Base-by-base conservation (phyloP, 306 rosid species). In the Heteromeles arbutifolia region DNA sequence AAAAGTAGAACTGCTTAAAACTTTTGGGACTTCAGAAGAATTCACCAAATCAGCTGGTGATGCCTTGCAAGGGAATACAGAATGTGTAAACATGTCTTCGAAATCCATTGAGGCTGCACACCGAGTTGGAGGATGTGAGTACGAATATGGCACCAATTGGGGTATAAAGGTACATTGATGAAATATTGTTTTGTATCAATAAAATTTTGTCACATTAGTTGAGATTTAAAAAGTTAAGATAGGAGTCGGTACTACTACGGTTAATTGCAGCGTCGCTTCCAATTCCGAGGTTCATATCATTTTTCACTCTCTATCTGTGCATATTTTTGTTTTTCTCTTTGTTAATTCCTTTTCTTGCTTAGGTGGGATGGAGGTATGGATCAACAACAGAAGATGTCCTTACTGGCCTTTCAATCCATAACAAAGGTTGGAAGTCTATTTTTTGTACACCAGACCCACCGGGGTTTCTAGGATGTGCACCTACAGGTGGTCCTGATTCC, bases 391-490 rank as follows among this genome's bases (percentile, higher is more conserved):
- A 91, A 34, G 97, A 93, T 28, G 4, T 80, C 0, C 75, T 82
- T 0, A 89, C 93, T 15, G 89, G 98, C 12, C 56, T 89, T 4
- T 50, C n/a, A 12, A 85, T 89, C 2, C 97, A 93, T 39, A 59
- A 31, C n/a, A 91, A 41, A 45, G 96, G 97, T 11, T 91, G 96
- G 98, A 87, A 80, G 69, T 90, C 98, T 0, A 86, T 79, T 9
- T 0, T 43, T 10, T 76, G 81, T 37, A 19, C 44, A 3, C 83
- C 91, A 0, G 65, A 74, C 48, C 96, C 94, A 37, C 70, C 80
- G 0, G 89, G 82, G 1, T 91, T 93, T 76, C 54, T 72, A 3
- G 97, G 98, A 0, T 80, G 86, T 70, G 89, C 87, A 6, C 96
- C 94, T 2, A 8, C 25, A 0, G 79, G 88, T 5, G 88, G 83